These are phyloP conservation scores for Phanerodontia chrysosporium DNA, from an alignment of 768 basidiomycete species.

Conservation along the genomic window DNA sequence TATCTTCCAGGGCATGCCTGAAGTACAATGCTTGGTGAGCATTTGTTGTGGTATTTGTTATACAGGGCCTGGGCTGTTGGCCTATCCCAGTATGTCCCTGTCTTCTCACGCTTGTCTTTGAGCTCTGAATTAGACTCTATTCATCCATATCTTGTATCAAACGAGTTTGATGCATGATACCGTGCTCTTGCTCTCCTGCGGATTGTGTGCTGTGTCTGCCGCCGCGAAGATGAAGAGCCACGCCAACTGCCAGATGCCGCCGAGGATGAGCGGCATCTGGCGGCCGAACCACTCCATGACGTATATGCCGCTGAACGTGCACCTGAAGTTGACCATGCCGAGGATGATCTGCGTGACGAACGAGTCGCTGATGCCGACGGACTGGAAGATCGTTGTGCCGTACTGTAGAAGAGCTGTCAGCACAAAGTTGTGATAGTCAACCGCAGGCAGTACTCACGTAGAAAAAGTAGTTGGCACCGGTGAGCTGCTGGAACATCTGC, in stretches of 20 bases:
- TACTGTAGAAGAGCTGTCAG: constrained; percentile 19
- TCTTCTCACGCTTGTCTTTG: too few species aligned
- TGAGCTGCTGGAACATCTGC: constrained; percentile 71
- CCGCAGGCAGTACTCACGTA: constrained; percentile 30
- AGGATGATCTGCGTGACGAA: constrained; percentile 74
- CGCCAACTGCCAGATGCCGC: constrained; percentile 62
- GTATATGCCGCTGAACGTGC: constrained; percentile 71
- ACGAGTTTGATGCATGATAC: too few species aligned
- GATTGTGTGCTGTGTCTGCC: constrained; percentile 62
- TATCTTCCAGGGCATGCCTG: too few species aligned
- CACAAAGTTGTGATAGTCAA: background rate
- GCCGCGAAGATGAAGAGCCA: constrained; percentile 58
- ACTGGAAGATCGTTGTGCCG: constrained; percentile 59
- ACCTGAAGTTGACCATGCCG: constrained; percentile 67
- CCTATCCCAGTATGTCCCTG: too few species aligned
- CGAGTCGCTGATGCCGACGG: constrained; percentile 48
- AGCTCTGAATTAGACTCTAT: too few species aligned
- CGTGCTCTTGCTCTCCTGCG: constrained; percentile 40
- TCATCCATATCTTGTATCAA: too few species aligned
- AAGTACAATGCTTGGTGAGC: too few species aligned
- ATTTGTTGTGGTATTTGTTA: too few species aligned
- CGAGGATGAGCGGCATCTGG: constrained; percentile 57
- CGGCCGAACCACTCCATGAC: constrained; percentile 71
- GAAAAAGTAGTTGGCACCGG: constrained; percentile 68
- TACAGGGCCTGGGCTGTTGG: too few species aligned